phyloP scores from a whole-genome alignment of 192 early-diverging fungal species.

The Rhizoclosmatium globosum region DNA sequence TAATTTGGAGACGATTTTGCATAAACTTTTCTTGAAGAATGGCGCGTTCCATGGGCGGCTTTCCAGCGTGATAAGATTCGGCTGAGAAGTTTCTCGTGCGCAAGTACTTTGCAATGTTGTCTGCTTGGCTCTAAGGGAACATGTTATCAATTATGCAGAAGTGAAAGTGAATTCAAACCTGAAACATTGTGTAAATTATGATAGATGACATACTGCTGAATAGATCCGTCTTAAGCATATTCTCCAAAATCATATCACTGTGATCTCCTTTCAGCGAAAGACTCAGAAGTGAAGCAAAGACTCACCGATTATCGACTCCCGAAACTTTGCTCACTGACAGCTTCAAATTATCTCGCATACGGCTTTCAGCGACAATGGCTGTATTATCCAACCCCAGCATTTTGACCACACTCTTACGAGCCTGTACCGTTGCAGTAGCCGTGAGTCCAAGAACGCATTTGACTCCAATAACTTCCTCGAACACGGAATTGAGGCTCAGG shows the following conservation, averaged over 20 bases:
- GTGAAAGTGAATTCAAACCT: constrained; percentile 40
- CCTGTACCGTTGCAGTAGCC: constrained; percentile 72
- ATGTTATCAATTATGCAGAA: background rate
- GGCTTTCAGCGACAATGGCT: constrained; percentile 61
- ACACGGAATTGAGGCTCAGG: constrained; percentile 61
- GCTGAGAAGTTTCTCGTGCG: constrained; percentile 70
- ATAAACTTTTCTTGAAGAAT: constrained; percentile 75
- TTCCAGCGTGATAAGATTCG: constrained; percentile 82
- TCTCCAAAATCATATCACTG: constrained; percentile 64
- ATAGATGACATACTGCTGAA: constrained; percentile 66
- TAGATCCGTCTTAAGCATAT: constrained; percentile 57
- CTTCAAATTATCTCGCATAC: constrained; percentile 68
- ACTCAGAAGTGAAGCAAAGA: background rate
- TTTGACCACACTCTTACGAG: constrained; percentile 56
- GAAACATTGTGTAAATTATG: constrained; percentile 72
- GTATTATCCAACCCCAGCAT: constrained; percentile 67
- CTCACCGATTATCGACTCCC: constrained; percentile 38
- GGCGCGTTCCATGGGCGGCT: constrained; percentile 64
- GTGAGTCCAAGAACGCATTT: constrained; percentile 74
- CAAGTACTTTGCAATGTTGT: constrained; percentile 73
- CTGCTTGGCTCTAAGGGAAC: constrained; percentile 68
- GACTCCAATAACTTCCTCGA: constrained; percentile 55
- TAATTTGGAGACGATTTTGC: constrained; percentile 65
- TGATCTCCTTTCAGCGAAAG: background rate
- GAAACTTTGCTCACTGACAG: constrained; percentile 61